A percentile compares a stretch with the other conserved stretches of the same genome.
Conservation (phyloP, 176 grass and related monocot genomes). For the Oryza glumipatula region DNA sequence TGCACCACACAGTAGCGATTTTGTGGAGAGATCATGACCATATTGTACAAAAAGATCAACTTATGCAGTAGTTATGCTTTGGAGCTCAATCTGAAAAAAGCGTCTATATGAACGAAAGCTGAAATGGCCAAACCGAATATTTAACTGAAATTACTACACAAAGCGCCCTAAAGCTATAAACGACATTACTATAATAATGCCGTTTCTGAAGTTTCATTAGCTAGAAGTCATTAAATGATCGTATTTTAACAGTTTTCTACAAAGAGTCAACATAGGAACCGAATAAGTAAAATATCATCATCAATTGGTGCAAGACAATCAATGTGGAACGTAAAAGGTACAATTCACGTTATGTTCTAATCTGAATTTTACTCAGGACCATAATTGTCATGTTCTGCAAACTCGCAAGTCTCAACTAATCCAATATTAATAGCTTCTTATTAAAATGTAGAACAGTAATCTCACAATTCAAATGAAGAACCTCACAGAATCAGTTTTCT, state of each 20-base stretch:
- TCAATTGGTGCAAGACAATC: neutral
- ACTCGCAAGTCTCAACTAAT: neutral
- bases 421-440: neutral
- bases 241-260: neutral
- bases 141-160: neutral
- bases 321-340: neutral
- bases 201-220: neutral
- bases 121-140: slow-evolving; percentile 3
- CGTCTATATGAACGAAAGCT: slow-evolving; percentile 7
- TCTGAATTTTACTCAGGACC: neutral
- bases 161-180: neutral
- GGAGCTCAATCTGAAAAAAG: neutral
- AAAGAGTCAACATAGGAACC: neutral
- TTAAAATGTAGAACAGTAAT: slow-evolving; percentile 11
- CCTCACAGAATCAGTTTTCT: neutral
- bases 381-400: neutral
- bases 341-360: neutral
- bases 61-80: neutral
- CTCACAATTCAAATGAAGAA: neutral
- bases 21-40: neutral
- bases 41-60: neutral
- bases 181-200: neutral
- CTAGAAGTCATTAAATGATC: too few species aligned
- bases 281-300: neutral
- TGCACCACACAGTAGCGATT: neutral